Base-by-base conservation (phyloP, 805 yeast genomes). In the Babjeviella inositovora region DNA sequence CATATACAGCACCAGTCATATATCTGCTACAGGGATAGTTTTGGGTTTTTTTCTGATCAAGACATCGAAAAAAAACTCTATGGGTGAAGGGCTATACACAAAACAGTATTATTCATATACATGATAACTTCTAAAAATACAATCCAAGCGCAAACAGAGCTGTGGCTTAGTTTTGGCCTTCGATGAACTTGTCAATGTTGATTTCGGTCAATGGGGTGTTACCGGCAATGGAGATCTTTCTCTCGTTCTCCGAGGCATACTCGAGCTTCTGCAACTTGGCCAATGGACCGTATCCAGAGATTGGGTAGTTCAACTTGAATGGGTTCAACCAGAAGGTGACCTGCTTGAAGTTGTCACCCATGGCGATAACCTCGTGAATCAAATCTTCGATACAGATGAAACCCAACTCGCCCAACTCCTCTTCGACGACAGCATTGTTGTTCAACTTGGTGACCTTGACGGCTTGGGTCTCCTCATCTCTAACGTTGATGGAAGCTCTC, bases 381-480 rank as follows among this genome's bases (percentile, higher is more conserved):
- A 79, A 57, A 48, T 79, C 92, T 52, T 79, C 90, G 11, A 75
- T 62, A 65, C 92, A 79, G 32, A 79, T 69, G 29, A 74, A 53
- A 14, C 87, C 84, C 19, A 44, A 47, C 6, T 73, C 77, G 19
- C 74, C 74, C 31, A 79, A 57, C 37, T 57, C 53, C 37, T 76
- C 84, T 50, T 79, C 92, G 24, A 79, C 72, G 19, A 70, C 47
- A 36, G 68, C 71, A 53, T 79, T 79, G 47, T 73, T 82, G 44
- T 77, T 79, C 35, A 79, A 50, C 28, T 69, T 62, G 18, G 62
- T 46, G 23, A 54, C 51, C 22, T 51, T 55, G 8, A 40, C 35
- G 2, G 28, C 34, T 6, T 26, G 27, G 1, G 32, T 29, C 14
- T 44, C 51, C 17, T 49, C 53, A 18, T 47, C 53, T 10, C 40